A percentile compares a stretch with the other conserved stretches of the same genome.
Conservation (phyloP, 352 stramenopile genomes). For the Phytopythium chamaehyphon region DNA sequence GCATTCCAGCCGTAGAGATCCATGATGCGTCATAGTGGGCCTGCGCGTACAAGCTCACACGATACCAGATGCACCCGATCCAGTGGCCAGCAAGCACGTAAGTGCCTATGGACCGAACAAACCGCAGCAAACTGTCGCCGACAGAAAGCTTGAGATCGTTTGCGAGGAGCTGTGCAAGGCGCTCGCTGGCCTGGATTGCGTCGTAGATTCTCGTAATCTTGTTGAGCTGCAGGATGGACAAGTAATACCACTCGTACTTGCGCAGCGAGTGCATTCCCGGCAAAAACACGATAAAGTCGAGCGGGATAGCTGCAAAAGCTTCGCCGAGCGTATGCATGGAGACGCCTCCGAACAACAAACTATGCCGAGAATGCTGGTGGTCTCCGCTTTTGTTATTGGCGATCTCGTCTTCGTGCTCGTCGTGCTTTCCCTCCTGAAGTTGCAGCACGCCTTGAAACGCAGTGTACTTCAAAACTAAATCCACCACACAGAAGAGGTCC, state of each 20-base stretch:
- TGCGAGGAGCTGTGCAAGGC: slow-evolving; percentile 44
- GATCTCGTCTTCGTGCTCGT: not conserved
- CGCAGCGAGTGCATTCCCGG: slow-evolving; percentile 20
- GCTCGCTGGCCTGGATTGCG: slow-evolving; percentile 43
- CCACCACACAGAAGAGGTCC: slow-evolving; percentile 49
- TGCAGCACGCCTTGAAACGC: slow-evolving; percentile 44
- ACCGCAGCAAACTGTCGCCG: slow-evolving; percentile 42
- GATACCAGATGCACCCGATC: slow-evolving; percentile 70
- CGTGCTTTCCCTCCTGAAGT: slow-evolving; percentile 14
- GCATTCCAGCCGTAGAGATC: slow-evolving; percentile 51
- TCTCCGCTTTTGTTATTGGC: not conserved
- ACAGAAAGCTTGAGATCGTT: slow-evolving; percentile 51
- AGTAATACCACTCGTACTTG: slow-evolving; percentile 47
- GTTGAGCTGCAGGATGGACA: slow-evolving; percentile 55
- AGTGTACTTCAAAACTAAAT: slow-evolving; percentile 50
- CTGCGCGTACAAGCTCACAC: slow-evolving; percentile 37
- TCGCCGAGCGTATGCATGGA: slow-evolving; percentile 19
- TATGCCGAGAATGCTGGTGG: slow-evolving; percentile 7
- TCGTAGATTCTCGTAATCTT: slow-evolving; percentile 51
- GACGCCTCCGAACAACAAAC: not conserved
- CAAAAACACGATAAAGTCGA: slow-evolving; percentile 51
- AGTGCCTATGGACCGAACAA: slow-evolving; percentile 38
- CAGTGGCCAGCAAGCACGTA: slow-evolving; percentile 63
- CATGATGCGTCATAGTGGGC: slow-evolving; percentile 48
- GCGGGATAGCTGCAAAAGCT: slow-evolving; percentile 28